These are phyloP conservation scores for Solanum sejunctum DNA, from an alignment of 257 asterid genomes.

Conservation along the genomic window DNA sequence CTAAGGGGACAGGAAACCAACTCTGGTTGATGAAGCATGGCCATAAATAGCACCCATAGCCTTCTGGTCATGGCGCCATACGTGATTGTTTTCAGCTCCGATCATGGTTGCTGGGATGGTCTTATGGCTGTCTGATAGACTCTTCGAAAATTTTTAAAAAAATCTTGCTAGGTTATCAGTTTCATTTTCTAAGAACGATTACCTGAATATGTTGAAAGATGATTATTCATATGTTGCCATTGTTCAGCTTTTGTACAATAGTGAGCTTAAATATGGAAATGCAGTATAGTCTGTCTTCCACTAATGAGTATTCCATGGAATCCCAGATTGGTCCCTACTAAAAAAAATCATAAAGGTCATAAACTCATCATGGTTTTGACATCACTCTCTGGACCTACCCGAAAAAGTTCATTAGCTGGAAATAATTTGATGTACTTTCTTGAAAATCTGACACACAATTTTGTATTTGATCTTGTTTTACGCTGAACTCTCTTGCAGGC, in stretches of 20 bases:
- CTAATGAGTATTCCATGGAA: not conserved
- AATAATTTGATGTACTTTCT: not conserved
- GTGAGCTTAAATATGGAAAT: not conserved
- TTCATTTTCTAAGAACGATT: too few species aligned
- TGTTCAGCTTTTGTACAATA: not conserved
- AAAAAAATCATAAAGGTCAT: not conserved
- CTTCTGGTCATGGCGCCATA: too few species aligned
- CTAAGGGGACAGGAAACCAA: too few species aligned
- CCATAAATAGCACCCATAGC: too few species aligned
- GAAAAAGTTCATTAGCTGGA: not conserved
- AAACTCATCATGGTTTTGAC: not conserved
- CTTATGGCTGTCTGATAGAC: too few species aligned
- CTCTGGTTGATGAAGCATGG: too few species aligned
- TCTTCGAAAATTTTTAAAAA: too few species aligned
- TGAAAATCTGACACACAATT: not conserved
- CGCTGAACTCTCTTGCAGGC: conserved; percentile 4
- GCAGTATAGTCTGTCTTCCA: not conserved
- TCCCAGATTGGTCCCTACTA: not conserved
- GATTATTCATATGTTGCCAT: not conserved
- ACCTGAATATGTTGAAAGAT: too few species aligned
- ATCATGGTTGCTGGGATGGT: too few species aligned
- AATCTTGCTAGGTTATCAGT: too few species aligned
- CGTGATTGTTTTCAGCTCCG: too few species aligned
- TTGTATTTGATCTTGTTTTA: not conserved
- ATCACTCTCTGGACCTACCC: not conserved